Evolutionary conservation across 1,284 basidiomycete species (phyloP).

Genomic region (Boletus mariae): DNA sequence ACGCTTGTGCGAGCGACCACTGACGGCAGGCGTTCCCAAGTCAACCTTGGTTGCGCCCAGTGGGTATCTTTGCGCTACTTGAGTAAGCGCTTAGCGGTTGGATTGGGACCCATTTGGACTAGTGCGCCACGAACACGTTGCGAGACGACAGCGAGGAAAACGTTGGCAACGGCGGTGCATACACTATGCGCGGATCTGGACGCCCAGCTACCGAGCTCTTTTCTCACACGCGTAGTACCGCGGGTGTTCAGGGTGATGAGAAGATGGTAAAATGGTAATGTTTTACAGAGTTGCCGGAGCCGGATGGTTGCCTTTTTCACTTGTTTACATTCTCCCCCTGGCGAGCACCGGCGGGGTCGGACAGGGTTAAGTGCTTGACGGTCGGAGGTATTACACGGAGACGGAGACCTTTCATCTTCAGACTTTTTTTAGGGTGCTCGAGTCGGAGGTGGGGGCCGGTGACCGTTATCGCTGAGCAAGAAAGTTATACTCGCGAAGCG

Average conservation of each 20-base stretch:
- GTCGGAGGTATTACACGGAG: not conserved
- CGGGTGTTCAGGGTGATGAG: not conserved
- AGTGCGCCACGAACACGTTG: not conserved
- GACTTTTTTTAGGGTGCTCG: not conserved
- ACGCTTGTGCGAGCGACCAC: not conserved
- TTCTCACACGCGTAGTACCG: not conserved
- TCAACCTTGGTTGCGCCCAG: not conserved
- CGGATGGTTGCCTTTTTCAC: not conserved
- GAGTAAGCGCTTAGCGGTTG: not conserved
- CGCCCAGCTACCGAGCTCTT: not conserved
- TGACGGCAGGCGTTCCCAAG: not conserved
- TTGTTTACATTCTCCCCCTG: not conserved
- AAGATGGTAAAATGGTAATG: not conserved
- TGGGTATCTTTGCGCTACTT: not conserved
- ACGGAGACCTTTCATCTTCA: too few species aligned
- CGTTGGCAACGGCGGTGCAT: not conserved
- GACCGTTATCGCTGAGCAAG: not conserved
- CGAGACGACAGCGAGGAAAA: not conserved
- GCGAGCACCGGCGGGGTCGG: too few species aligned
- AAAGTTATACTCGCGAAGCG: not conserved
- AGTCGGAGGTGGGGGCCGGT: not conserved
- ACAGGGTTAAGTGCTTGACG: not conserved
- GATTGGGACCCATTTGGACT: not conserved
- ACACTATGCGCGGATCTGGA: not conserved
- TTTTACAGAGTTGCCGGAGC: not conserved